phyloP scores from a whole-genome alignment of 805 yeast species.

The Ascoidea tarda region DNA sequence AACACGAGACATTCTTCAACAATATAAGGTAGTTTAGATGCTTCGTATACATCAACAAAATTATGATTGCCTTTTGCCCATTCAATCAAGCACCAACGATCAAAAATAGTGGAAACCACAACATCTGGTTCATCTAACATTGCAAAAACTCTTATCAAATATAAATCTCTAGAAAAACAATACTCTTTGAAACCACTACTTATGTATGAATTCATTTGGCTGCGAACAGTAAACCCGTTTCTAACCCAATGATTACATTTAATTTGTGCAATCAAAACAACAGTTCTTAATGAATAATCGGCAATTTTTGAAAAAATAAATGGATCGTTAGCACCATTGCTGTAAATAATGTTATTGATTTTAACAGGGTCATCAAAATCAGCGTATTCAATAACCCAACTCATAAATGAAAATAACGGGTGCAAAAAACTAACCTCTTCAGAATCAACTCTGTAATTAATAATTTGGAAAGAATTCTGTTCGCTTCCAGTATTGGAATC shows the following conservation, averaged over 20 bases:
- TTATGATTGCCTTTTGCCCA: constrained; percentile 35
- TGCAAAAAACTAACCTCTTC: constrained; percentile 57
- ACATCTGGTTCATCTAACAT: constrained; percentile 28
- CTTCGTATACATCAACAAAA: constrained; percentile 27
- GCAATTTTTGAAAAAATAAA: constrained; percentile 4
- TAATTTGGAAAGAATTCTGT: constrained; percentile 26
- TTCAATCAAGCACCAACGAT: constrained; percentile 53
- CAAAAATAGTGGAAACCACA: constrained; percentile 41
- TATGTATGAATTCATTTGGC: constrained; percentile 69
- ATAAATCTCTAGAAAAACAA: constrained; percentile 71
- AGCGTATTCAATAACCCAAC: constrained; percentile 53
- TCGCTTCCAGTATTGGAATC: not conserved
- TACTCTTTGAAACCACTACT: constrained; percentile 70
- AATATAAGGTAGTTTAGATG: constrained; percentile 35
- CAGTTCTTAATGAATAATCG: constrained; percentile 58
- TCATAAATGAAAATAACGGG: constrained; percentile 61
- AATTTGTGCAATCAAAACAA: constrained; percentile 72
- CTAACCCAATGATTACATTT: constrained; percentile 90
- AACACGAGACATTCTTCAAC: constrained; percentile 69
- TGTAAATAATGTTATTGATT: constrained; percentile 8
- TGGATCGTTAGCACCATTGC: not conserved
- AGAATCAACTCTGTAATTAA: constrained; percentile 27
- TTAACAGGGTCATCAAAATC: constrained; percentile 12
- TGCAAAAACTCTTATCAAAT: constrained; percentile 47
- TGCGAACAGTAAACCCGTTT: constrained; percentile 71